Percentiles rank a stretch among this genome's conserved stretches.
phyloP scores from a whole-genome alignment of 2,329 filamentous ascomycete species.

The Niveomyces coronatus region DNA sequence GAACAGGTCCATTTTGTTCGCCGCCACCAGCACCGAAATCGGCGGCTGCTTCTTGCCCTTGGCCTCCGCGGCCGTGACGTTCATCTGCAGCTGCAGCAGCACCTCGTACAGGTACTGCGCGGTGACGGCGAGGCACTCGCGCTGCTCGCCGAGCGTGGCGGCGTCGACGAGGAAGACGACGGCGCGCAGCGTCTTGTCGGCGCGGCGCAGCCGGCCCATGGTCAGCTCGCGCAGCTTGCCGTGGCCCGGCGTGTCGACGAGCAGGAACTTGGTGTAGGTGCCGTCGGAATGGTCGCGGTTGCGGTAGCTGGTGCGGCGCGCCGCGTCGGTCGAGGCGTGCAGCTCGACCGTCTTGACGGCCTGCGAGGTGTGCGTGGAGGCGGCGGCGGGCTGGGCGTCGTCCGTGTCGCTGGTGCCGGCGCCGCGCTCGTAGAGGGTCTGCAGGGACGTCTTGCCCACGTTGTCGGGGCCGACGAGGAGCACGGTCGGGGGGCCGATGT shows the following conservation, averaged over 20 bases:
- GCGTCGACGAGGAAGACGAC: constrained; percentile 88
- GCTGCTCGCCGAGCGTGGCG: constrained; percentile 50
- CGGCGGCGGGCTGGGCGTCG: constrained; percentile 20
- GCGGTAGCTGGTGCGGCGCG: constrained; percentile 34
- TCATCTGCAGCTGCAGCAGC: constrained; percentile 71
- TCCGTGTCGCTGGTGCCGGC: constrained; percentile 35
- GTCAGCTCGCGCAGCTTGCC: constrained; percentile 77
- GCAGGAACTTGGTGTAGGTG: constrained; percentile 57
- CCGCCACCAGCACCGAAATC: constrained; percentile 72
- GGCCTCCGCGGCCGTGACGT: constrained; percentile 38
- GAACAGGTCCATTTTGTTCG: constrained; percentile 94
- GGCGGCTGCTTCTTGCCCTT: constrained; percentile 24
- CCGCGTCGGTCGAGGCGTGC: constrained; percentile 37
- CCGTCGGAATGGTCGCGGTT: constrained; percentile 46
- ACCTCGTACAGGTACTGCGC: constrained; percentile 84
- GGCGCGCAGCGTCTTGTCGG: constrained; percentile 51
- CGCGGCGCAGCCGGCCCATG: constrained; percentile 36
- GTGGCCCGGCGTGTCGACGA: constrained; percentile 89
- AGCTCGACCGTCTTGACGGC: constrained; percentile 41
- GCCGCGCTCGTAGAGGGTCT: constrained; percentile 61
- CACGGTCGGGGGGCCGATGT: constrained; percentile 62
- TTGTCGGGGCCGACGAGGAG: constrained; percentile 73
- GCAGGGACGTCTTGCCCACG: constrained; percentile 77
- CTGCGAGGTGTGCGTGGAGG: constrained; percentile 47
- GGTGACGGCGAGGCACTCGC: constrained; percentile 56